Evolutionary conservation across 169 alveolate genomes (phyloP).

Genomic region (Cyclospora cayetanensis): DNA sequence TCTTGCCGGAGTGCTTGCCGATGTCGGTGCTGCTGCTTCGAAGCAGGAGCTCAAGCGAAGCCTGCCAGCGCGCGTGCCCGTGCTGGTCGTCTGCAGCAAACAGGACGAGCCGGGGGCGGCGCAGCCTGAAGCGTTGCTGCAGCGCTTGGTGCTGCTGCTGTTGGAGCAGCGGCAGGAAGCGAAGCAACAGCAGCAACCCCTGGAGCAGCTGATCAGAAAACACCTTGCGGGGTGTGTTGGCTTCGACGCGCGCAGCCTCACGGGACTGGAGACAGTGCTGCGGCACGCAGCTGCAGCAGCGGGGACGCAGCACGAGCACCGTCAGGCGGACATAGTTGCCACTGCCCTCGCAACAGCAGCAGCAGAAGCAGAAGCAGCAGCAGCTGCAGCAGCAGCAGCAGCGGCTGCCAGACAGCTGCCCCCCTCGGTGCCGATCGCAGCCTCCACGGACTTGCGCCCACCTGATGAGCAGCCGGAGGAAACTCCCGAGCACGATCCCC

Average conservation of each 20-base stretch:
- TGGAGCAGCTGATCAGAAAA: background rate
- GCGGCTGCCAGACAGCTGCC: background rate
- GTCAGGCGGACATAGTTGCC: background rate
- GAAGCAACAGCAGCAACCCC: background rate
- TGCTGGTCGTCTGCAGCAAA: constrained; percentile 2
- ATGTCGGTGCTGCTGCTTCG: background rate
- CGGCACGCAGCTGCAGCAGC: background rate
- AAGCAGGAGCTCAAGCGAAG: background rate
- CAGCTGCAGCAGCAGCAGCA: background rate
- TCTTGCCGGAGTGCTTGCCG: background rate
- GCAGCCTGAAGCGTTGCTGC: background rate
- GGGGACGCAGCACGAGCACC: background rate
- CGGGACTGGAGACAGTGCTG: background rate
- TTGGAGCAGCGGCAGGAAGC: background rate
- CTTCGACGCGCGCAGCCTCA: background rate
- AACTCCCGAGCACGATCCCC: background rate
- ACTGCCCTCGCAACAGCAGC: background rate
- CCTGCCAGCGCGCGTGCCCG: background rate
- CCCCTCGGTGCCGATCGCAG: background rate
- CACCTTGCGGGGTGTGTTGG: background rate
- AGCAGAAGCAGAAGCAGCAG: background rate
- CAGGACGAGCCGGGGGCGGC: background rate
- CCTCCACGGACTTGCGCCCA: background rate
- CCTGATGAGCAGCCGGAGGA: background rate
- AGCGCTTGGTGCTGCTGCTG: background rate